Evolutionary conservation across 768 basidiomycete genomes (phyloP).

Genomic region (Leccinum arenicola): DNA sequence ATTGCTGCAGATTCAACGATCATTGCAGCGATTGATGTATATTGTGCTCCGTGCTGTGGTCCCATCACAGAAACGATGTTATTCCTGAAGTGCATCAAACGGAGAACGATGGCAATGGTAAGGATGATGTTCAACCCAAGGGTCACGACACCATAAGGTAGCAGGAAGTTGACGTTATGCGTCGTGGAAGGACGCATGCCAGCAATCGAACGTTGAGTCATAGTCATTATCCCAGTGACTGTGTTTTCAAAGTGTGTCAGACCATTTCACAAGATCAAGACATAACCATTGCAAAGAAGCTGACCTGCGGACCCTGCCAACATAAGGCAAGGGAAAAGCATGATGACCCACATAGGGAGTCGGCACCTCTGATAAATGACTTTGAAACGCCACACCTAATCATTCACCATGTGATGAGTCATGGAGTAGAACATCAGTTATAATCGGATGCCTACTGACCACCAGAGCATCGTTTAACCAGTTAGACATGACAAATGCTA

Average conservation of each 20-base stretch:
- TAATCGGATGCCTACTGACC: neutral
- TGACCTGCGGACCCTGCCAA: neutral
- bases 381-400: neutral
- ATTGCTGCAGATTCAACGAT: neutral
- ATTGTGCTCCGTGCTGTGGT: neutral
- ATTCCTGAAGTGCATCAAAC: neutral
- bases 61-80: neutral
- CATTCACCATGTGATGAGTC: neutral
- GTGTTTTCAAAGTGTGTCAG: neutral
- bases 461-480: neutral
- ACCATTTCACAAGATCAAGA: neutral
- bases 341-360: neutral
- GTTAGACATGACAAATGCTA: neutral
- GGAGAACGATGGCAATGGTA: neutral
- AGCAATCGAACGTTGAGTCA: neutral
- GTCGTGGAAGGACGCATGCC: neutral
- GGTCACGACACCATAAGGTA: neutral
- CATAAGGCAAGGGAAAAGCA: neutral
- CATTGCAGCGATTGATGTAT: neutral
- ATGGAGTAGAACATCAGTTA: neutral
- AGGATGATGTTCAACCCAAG: neutral
- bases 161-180: neutral
- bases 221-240: neutral
- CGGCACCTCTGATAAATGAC: neutral
- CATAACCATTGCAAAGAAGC: neutral